phyloP scores from a whole-genome alignment of 2,329 filamentous ascomycete species.

The Hymenotorrendiella dingleyae region DNA sequence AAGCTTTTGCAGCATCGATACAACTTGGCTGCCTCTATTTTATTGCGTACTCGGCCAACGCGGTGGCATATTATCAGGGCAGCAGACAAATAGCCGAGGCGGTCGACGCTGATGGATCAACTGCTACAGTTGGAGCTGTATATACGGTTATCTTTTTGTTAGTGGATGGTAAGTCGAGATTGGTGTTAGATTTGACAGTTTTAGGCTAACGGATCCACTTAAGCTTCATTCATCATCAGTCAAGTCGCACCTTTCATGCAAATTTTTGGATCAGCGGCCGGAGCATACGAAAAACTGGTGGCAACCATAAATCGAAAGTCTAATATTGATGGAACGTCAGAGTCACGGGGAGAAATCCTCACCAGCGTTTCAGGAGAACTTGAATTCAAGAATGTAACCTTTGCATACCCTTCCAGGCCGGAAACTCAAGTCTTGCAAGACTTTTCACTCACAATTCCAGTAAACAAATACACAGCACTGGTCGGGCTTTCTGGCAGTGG shows the following conservation, averaged over 20 bases:
- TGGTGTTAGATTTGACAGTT: not conserved
- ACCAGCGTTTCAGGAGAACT: slow-evolving; percentile 28
- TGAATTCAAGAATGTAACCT: slow-evolving; percentile 29
- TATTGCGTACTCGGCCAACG: slow-evolving; percentile 41
- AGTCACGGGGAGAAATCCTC: slow-evolving; percentile 8
- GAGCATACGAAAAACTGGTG: slow-evolving; percentile 50
- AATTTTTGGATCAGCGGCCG: slow-evolving; percentile 51
- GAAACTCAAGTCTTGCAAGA: slow-evolving; percentile 28
- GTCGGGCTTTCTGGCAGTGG: slow-evolving; percentile 54
- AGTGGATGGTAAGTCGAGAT: slow-evolving; percentile 39
- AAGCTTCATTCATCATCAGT: slow-evolving; percentile 49
- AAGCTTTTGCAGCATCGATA: slow-evolving; percentile 41
- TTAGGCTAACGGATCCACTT: slow-evolving; percentile 3
- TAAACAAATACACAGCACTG: slow-evolving; percentile 42
- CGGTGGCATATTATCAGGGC: slow-evolving; percentile 53
- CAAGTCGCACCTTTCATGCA: slow-evolving; percentile 58
- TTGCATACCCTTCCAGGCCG: slow-evolving; percentile 30
- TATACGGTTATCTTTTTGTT: slow-evolving; percentile 49
- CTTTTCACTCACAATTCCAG: slow-evolving; percentile 27
- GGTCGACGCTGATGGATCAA: slow-evolving; percentile 8
- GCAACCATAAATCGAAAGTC: slow-evolving; percentile 17
- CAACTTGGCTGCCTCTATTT: slow-evolving; percentile 41
- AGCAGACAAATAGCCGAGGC: slow-evolving; percentile 41
- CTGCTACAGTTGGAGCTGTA: slow-evolving; percentile 30
- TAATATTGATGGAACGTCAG: slow-evolving; percentile 18